These are phyloP conservation scores for Erodium texanum DNA, from an alignment of 441 rosid species.

Conservation along the genomic window DNA sequence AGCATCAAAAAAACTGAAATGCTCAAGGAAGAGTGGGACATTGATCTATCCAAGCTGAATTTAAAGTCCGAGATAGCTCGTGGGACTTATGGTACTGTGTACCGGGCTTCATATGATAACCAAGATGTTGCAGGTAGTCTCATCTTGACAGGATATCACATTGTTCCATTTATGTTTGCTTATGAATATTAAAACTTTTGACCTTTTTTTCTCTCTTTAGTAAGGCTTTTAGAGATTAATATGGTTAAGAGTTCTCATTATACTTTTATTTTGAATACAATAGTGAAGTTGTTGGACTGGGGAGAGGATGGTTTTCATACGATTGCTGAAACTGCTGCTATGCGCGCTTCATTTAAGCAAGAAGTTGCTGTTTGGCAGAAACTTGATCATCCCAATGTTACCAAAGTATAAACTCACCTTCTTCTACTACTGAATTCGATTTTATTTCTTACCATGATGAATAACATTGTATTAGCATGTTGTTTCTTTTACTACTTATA, in stretches of 20 bases:
- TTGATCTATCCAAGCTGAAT: slow-evolving; percentile 67
- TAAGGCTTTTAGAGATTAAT: background rate
- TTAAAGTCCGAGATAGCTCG: slow-evolving; percentile 46
- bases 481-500: background rate
- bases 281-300: slow-evolving; percentile 74
- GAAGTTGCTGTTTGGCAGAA: slow-evolving; percentile 97
- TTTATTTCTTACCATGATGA: background rate
- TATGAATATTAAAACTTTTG: background rate
- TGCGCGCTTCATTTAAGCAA: slow-evolving; percentile 64
- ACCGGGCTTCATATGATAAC: slow-evolving; percentile 53
- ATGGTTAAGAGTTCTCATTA: slow-evolving; percentile 1
- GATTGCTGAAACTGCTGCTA: slow-evolving; percentile 59
- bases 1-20: slow-evolving; percentile 44
- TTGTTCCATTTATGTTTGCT: background rate
- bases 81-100: slow-evolving; percentile 80
- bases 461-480: background rate
- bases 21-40: slow-evolving; percentile 78
- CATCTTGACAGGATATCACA: background rate
- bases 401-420: slow-evolving; percentile 33
- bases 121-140: slow-evolving; percentile 76
- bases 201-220: background rate
- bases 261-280: slow-evolving; percentile 14
- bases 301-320: slow-evolving; percentile 79
- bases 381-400: slow-evolving; percentile 82
- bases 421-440: background rate